A percentile compares a stretch with the other conserved stretches of the same genome.
phyloP scores from a whole-genome alignment of 2,329 filamentous ascomycete genomes.

The Fusarium miscanthi region DNA sequence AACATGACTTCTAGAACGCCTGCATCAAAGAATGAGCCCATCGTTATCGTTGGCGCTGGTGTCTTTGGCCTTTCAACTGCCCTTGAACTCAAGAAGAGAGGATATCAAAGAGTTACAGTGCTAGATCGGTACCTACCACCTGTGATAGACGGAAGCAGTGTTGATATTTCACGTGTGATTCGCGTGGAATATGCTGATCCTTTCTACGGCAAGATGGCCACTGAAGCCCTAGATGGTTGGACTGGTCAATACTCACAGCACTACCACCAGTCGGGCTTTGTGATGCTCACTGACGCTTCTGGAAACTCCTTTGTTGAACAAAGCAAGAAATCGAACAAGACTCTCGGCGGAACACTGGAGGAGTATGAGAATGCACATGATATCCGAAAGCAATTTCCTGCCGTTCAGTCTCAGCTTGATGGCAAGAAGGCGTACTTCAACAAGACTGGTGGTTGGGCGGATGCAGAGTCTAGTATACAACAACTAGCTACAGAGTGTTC shows the following conservation, averaged over 20 bases:
- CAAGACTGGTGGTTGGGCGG: constrained; percentile 48
- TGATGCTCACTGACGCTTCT: constrained; percentile 43
- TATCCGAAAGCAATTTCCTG: constrained; percentile 30
- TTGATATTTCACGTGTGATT: constrained; percentile 56
- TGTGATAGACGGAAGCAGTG: constrained; percentile 52
- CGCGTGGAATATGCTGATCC: constrained; percentile 71
- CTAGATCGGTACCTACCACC: constrained; percentile 56
- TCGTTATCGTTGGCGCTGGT: constrained; percentile 58
- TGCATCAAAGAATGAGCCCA: constrained; percentile 40
- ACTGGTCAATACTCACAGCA: constrained; percentile 43
- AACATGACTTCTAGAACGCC: constrained; percentile 35
- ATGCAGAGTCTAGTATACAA: constrained; percentile 45
- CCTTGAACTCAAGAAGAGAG: constrained; percentile 56
- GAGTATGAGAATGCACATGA: constrained; percentile 43
- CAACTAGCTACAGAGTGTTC: constrained; percentile 45
- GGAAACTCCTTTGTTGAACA: constrained; percentile 41
- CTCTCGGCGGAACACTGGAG: constrained; percentile 32
- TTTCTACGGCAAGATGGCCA: constrained; percentile 69
- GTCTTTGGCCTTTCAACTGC: constrained; percentile 64
- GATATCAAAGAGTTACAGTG: constrained; percentile 59
- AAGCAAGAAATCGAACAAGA: constrained; percentile 20
- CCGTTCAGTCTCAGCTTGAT: constrained; percentile 37
- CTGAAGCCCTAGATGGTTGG: constrained; percentile 47
- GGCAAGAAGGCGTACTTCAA: constrained; percentile 46
- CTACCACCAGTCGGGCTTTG: constrained; percentile 48